phyloP scores from a whole-genome alignment of 441 rosid species.

The Populus hybrid region DNA sequence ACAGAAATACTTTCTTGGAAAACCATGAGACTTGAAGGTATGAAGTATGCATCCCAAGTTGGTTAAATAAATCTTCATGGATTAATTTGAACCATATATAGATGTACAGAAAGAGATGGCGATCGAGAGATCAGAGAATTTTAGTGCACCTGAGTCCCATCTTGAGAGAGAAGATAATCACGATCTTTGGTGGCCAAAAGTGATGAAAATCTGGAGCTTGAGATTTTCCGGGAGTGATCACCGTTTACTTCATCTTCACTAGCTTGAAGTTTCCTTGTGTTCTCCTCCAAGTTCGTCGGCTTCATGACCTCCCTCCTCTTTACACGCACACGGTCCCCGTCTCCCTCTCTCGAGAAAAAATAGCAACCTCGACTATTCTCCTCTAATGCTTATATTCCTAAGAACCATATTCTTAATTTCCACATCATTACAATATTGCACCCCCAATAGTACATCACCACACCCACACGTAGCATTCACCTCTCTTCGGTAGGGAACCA shows the following conservation, averaged over 20 bases:
- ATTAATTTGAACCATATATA: background rate
- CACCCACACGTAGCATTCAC: slow-evolving; percentile 30
- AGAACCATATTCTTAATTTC: slow-evolving; percentile 7
- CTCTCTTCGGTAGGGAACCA: background rate
- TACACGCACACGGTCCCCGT: background rate
- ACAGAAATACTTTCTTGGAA: background rate
- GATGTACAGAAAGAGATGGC: background rate
- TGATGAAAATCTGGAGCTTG: slow-evolving; percentile 28
- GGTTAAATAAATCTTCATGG: too few relatives aligned
- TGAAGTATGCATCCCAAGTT: background rate
- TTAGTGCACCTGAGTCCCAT: slow-evolving; percentile 34
- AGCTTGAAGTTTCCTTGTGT: background rate
- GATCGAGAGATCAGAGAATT: background rate
- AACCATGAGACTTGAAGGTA: background rate
- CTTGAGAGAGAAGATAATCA: slow-evolving; percentile 44
- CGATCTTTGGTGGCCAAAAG: slow-evolving; percentile 48
- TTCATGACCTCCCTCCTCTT: slow-evolving; percentile 11
- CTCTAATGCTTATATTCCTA: slow-evolving; percentile 15
- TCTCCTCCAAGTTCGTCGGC: slow-evolving; percentile 19
- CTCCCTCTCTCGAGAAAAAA: slow-evolving; percentile 1
- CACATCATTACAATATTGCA: slow-evolving; percentile 11
- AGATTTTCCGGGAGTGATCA: background rate
- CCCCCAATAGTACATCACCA: slow-evolving; percentile 3
- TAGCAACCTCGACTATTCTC: background rate
- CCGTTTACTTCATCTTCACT: slow-evolving; percentile 15